Evolutionary conservation across 805 yeast species (phyloP), one percentile per base, ranked within the genome.

Genomic region (Yarrowia osloensis): DNA sequence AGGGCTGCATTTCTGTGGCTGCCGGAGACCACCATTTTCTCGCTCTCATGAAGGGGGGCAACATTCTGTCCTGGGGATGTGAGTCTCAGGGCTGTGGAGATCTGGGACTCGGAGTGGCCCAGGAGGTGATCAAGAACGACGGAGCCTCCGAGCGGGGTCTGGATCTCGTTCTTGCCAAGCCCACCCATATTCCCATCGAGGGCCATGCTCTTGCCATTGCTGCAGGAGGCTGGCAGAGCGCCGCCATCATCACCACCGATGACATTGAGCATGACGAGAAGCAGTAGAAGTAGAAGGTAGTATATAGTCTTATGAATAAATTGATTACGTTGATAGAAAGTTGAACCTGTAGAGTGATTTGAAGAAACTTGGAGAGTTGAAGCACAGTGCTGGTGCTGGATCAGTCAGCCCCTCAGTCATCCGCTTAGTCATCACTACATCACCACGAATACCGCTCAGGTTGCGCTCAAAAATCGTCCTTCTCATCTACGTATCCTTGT

Each of bases 161-260:
- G 15, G 68, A 74, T 24, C 68, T 68, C 17, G 74, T 81, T 1
- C 35, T 73, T 13, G 69, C 70, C 1, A 78, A 74, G 29, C 91
- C 91, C 2, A 76, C 78, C 0, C 72, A 72, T 54, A 76, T 84
- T 6, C 70, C 75, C 2, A 67, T 79, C 0, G 69, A 70, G 12
- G 75, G 76, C 1, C 75, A 76, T 35, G 79, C 88, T 73, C 75
- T 88, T 22, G 86, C 87, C 0, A 82, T 88, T 37, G 83, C 89
- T 1, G 91, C 93, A 7, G 87, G 86, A 17, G 96, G 95, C 1
- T 89, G 94, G 94, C 95, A 89, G 68, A 84, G 91, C 6, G 86
- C 87, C 50, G 92, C 91, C 0, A 78, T 89, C 21, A 61, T 61
- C 31, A 61, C 66, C 26, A 61, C 66, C n/a, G 66, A 61, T 26